Evolutionary conservation across 768 basidiomycete genomes (phyloP).

Genomic region (Calvatia gigantea): DNA sequence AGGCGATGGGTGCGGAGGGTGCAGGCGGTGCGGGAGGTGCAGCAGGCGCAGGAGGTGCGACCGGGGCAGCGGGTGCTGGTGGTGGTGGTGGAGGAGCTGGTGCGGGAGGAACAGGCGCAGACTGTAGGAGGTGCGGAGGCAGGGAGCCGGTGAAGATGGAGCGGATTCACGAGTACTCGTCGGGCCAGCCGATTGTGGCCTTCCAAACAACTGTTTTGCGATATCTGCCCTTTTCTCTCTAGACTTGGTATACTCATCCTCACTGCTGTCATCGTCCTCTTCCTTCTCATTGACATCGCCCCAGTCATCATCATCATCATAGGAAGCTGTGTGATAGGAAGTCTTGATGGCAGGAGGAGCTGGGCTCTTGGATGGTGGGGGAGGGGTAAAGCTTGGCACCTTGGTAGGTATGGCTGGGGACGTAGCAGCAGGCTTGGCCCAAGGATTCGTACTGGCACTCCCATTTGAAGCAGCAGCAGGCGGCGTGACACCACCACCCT

Average conservation of each 20-base stretch:
- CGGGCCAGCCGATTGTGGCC: slow-evolving; percentile 54
- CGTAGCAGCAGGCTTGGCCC: slow-evolving; percentile 36
- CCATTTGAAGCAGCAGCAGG: slow-evolving; percentile 30
- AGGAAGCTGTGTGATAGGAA: slow-evolving; percentile 60
- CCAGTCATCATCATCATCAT: slow-evolving; percentile 72
- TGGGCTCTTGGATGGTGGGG: slow-evolving; percentile 48
- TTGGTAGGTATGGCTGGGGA: slow-evolving; percentile 28
- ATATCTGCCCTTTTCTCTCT: slow-evolving; percentile 66
- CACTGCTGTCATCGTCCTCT: slow-evolving; percentile 67
- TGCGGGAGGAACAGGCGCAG: slow-evolving; percentile 18
- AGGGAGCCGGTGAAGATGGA: slow-evolving; percentile 32
- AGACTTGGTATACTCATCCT: slow-evolving; percentile 72
- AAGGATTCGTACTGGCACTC: slow-evolving; percentile 66
- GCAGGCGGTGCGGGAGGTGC: slow-evolving; percentile 29
- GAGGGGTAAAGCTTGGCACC: slow-evolving; percentile 9
- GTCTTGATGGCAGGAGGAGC: slow-evolving; percentile 50
- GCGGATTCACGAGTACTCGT: slow-evolving; percentile 50
- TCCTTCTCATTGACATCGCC: slow-evolving; percentile 76
- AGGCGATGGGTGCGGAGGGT: slow-evolving; percentile 26
- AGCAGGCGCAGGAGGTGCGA: slow-evolving; percentile 35
- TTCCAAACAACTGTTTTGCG: slow-evolving; percentile 77
- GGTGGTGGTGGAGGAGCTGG: slow-evolving; percentile 28
- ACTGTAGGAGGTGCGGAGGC: slow-evolving; percentile 26
- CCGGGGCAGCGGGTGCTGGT: slow-evolving; percentile 28
- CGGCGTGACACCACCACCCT: slow-evolving; percentile 31